Conservation (phyloP, 2,329 filamentous ascomycete species). For the Aspergillus persii region DNA sequence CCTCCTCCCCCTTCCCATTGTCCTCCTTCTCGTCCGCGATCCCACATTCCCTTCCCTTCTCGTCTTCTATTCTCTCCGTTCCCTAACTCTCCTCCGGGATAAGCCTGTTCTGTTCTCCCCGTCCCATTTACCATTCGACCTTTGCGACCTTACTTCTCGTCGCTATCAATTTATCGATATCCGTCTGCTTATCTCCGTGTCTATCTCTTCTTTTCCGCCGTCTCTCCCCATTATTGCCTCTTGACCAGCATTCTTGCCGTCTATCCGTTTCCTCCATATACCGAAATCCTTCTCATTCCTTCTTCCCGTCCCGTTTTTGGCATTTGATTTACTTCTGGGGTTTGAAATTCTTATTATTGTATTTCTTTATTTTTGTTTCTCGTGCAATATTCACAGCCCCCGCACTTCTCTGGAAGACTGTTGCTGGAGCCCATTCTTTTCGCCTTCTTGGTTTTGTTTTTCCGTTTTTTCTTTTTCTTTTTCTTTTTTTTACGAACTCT, state of each 20-base stretch:
- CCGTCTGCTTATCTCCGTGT: neutral
- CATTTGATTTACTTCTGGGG: neutral
- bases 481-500: neutral
- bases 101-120: neutral
- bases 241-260: neutral
- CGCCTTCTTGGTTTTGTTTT: neutral
- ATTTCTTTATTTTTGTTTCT: neutral
- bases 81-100: neutral
- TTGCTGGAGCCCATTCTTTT: constrained; percentile 7
- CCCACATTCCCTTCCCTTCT: neutral
- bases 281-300: neutral
- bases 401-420: constrained; percentile 23
- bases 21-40: constrained; percentile 6
- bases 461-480: neutral
- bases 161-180: neutral
- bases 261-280: neutral
- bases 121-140: constrained; percentile 1
- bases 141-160: neutral
- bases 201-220: neutral
- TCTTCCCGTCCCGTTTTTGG: neutral
- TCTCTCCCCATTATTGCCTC: neutral
- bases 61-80: constrained; percentile 3
- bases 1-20: constrained; percentile 7
- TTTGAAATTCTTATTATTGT: neutral
- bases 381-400: neutral